A percentile compares a stretch with the other conserved stretches of the same genome.
Conservation (phyloP, 305 asterid genomes). For the Fraxinus velutina region DNA sequence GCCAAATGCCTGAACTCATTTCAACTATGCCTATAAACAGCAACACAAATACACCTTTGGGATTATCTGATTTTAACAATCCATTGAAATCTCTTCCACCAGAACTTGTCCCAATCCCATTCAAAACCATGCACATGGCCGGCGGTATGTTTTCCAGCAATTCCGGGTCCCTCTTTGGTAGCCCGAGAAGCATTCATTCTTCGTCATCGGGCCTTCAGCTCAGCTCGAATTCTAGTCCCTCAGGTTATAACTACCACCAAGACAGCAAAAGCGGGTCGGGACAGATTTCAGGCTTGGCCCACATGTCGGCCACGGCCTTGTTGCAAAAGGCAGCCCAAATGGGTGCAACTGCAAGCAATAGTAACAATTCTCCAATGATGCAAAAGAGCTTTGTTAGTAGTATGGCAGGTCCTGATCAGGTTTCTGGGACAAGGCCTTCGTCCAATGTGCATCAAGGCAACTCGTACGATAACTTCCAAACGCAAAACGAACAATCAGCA, state of each 20-base stretch:
- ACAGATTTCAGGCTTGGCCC: slow-evolving; percentile 48
- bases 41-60: slow-evolving; percentile 35
- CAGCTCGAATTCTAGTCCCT: slow-evolving; percentile 50
- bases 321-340: slow-evolving; percentile 87
- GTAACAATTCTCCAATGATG: slow-evolving; percentile 64
- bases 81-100: slow-evolving; percentile 63
- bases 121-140: slow-evolving; percentile 71
- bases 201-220: slow-evolving; percentile 73
- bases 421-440: slow-evolving; percentile 17
- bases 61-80: slow-evolving; percentile 51
- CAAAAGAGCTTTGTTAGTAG: slow-evolving; percentile 54
- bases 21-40: slow-evolving; percentile 34
- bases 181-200: slow-evolving; percentile 53
- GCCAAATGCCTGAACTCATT: slow-evolving; percentile 52
- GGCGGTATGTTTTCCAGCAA: slow-evolving; percentile 58
- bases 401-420: slow-evolving; percentile 57
- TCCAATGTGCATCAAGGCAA: slow-evolving; percentile 7
- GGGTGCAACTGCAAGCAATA: slow-evolving; percentile 63
- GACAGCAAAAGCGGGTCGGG: slow-evolving; percentile 39
- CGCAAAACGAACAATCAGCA: slow-evolving; percentile 31
- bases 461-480: slow-evolving; percentile 36
- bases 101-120: slow-evolving; percentile 60
- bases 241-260: slow-evolving; percentile 45
- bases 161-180: slow-evolving; percentile 56
- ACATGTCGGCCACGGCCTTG: slow-evolving; percentile 86